Base-by-base conservation (phyloP, 108 stramenopile genomes). In the Epipyxis sp. region DNA sequence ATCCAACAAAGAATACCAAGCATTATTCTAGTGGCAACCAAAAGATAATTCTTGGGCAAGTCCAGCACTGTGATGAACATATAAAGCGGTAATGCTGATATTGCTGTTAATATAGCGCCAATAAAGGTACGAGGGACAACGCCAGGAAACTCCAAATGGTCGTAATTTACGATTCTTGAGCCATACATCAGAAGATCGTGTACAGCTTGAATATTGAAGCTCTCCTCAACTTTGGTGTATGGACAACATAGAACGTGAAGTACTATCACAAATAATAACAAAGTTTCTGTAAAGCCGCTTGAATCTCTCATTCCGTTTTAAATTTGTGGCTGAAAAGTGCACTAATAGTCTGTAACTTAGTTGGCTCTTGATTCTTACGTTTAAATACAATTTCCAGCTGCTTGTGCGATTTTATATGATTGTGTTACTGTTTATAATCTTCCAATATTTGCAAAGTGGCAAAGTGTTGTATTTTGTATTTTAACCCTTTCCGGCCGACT, bases 181-280 rank as follows among this genome's bases (percentile, higher is more conserved):
- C 67, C 62, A 25, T 32, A 59, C 79, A 90, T 91, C 50, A 88
- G 88, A 46, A 93, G 74, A 83, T 98, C 97, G 80, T 96, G 91
- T 0, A 91, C 87, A 30, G 97, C 99, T 89, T 99, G 99, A 45
- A 94, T 81, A 79, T 94, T 92, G 82, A 99, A 99, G 59, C 90
- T 91, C 80, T 99, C 99, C 81, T 99, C 99, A n/a, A 98, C 97
- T 59, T 80, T 65, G 6, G 61, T 65, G 25, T 65, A 65, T 10
- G 61, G 61, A 65, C 61, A 65, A 32, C 10, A 29, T 16, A 65
- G 25, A 32, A 65, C 13, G 61, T 65, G 34, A 32, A 65, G 6
- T 6, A 65, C 25, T 16, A 65, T 65, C 6, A 32, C 34, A 10
- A 65, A 37, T 3, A 65, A 32, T 32, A 32, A 10, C 6, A 29